Base-by-base conservation (phyloP, 441 rosid species). In the Dalechampia spathulata region DNA sequence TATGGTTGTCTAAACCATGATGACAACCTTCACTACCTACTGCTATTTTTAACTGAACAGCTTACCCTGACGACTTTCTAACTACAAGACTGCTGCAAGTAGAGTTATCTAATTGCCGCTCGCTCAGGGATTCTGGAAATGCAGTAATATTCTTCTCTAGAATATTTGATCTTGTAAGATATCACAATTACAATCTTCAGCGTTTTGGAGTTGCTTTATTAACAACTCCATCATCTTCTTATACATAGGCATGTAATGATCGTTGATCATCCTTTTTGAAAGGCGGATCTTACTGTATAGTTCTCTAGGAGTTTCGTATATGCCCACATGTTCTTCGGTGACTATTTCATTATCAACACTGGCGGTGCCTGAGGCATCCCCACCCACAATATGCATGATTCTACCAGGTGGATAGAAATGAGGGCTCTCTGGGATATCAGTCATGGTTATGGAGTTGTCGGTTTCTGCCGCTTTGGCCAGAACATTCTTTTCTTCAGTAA, bases 161-260 rank as follows among this genome's bases (percentile, higher is more conserved):
- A n/a, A n/a, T n/a, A 11, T 30, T 5, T 16, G 38, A 39, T 55
- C 58, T 10, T 25, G 48, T 16, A 53, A 40, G 13, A 61, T 22
- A 5, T 14, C 34, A 52, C 57, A 40, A 43, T 50, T 63, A 75
- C 58, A 43, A 22, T 17, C 61, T 15, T 63, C 76, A 60, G 65
- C 73, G 8, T 70, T 75, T 69, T 78, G 85, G 11, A 89, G 82
- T 72, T 86, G 73, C 34, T 69, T 66, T 32, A 87, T 78, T 62
- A 87, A 68, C 68, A 74, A 80, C 64, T 93, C 95, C 78, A 90
- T 85, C 96, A 83, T 90, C 71, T 75, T 93, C 77, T 79, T 87
- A 70, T 87, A 85, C 87, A 85, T 83, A 12, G 96, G 97, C 97
- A 90, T 90, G 39, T 93, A 93, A 63, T 93, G 99, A 75, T 93